Evolutionary conservation across 495 filamentous ascomycete genomes (phyloP).

Genomic region (Podospora comata): DNA sequence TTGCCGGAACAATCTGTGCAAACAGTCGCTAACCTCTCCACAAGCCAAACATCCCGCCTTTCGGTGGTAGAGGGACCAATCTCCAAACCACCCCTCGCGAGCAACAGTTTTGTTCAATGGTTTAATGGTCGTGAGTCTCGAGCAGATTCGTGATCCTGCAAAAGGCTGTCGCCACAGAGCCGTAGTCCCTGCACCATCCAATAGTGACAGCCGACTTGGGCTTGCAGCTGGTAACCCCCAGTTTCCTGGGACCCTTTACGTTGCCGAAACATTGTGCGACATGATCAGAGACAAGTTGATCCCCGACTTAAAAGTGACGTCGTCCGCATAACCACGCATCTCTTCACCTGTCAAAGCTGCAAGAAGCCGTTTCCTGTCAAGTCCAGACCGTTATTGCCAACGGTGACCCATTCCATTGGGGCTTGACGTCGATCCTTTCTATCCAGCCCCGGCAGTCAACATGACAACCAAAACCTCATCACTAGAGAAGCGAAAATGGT

Average conservation of each 20-base stretch:
- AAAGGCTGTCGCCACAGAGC: constrained; percentile 4
- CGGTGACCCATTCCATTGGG: neutral
- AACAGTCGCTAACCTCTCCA: neutral
- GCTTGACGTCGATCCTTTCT: neutral
- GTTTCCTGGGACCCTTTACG: neutral
- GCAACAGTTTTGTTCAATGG: neutral
- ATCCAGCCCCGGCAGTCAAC: neutral
- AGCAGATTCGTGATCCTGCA: constrained; percentile 9
- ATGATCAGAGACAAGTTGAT: neutral
- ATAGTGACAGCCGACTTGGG: neutral
- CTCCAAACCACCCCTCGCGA: neutral
- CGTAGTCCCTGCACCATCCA: neutral
- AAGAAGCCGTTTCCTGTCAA: neutral
- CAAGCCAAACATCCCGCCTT: neutral
- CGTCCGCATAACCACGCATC: neutral
- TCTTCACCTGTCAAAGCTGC: neutral
- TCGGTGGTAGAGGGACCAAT: neutral
- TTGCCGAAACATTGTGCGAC: neutral
- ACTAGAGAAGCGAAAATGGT: constrained; percentile 34
- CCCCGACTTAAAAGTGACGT: neutral
- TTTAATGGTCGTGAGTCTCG: neutral
- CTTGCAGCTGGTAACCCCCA: constrained; percentile 11
- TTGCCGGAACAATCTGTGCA: neutral
- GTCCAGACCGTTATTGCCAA: neutral
- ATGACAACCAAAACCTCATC: neutral